These are phyloP conservation scores for Epichloe elymi DNA, from an alignment of 2,329 filamentous ascomycete genomes.

Conservation along the genomic window DNA sequence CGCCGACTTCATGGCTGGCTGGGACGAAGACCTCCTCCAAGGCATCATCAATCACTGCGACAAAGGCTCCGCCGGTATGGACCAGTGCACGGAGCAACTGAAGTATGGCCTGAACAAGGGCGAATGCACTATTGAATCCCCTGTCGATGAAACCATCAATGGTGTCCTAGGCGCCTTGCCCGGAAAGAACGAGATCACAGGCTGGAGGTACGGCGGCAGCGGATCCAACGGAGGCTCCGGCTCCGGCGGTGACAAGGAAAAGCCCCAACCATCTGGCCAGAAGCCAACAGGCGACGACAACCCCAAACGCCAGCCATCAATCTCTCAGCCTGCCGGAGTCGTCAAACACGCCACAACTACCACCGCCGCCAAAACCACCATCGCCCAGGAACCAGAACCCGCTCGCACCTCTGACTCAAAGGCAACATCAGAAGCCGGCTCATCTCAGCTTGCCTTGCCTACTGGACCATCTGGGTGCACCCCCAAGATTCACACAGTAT, in stretches of 20 bases:
- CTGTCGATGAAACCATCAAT: constrained; percentile 30
- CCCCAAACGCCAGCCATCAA: not conserved
- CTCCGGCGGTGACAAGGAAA: constrained; percentile 6
- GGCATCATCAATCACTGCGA: constrained; percentile 55
- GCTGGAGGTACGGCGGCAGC: constrained; percentile 31
- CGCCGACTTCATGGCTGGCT: constrained; percentile 61
- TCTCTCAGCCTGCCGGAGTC: not conserved
- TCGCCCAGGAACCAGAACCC: not conserved
- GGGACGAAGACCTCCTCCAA: constrained; percentile 53
- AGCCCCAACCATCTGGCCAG: not conserved
- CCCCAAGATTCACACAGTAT: constrained; percentile 25
- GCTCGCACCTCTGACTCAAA: not conserved
- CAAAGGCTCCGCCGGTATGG: constrained; percentile 44
- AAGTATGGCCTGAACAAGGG: constrained; percentile 34
- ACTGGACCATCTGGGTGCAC: constrained; percentile 12
- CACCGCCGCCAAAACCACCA: not conserved
- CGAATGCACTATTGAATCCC: constrained; percentile 37
- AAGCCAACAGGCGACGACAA: not conserved
- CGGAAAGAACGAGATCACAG: constrained; percentile 40
- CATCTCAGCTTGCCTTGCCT: constrained; percentile 5
- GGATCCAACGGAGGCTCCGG: not conserved
- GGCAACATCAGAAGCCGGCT: constrained; percentile 10
- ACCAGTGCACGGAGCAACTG: constrained; percentile 40
- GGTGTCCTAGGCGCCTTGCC: constrained; percentile 36
- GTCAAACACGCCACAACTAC: not conserved